Conservation (phyloP, 208 protist species). For the Leishmania braziliensis region DNA sequence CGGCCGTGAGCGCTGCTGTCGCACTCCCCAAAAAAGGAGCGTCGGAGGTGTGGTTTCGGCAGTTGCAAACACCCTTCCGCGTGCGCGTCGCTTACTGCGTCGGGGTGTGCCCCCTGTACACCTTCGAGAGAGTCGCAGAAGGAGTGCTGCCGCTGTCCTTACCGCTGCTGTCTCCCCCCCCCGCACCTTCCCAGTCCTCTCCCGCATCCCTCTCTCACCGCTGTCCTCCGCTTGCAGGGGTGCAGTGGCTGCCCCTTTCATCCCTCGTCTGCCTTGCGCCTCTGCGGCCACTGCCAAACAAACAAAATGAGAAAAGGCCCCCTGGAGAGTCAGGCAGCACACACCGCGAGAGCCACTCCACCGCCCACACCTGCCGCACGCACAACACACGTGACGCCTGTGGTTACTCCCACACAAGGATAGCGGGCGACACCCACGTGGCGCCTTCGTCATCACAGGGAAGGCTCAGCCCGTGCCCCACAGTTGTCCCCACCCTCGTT, state of each 20-base stretch:
- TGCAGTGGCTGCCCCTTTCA: background rate
- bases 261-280: background rate
- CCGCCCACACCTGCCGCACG: background rate
- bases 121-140: background rate
- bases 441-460: background rate
- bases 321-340: conserved; percentile 3
- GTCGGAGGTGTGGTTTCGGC: background rate
- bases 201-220: background rate
- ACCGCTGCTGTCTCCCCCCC: background rate
- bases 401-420: background rate
- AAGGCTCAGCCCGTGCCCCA: conserved; percentile 26
- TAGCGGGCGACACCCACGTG: background rate
- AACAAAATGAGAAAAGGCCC: background rate
- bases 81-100: background rate
- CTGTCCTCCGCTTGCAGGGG: background rate
- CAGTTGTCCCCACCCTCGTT: conserved; percentile 34
- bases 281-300: background rate
- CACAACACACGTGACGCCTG: background rate
- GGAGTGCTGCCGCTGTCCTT: background rate
- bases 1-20: no score
- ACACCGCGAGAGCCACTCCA: background rate
- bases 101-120: background rate
- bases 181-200: background rate
- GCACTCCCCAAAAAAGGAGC: background rate
- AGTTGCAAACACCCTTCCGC: background rate